Percentiles rank a stretch among this genome's conserved stretches.
Conservation (phyloP, 441 rosid genomes). For the Dalechampia spathulata region DNA sequence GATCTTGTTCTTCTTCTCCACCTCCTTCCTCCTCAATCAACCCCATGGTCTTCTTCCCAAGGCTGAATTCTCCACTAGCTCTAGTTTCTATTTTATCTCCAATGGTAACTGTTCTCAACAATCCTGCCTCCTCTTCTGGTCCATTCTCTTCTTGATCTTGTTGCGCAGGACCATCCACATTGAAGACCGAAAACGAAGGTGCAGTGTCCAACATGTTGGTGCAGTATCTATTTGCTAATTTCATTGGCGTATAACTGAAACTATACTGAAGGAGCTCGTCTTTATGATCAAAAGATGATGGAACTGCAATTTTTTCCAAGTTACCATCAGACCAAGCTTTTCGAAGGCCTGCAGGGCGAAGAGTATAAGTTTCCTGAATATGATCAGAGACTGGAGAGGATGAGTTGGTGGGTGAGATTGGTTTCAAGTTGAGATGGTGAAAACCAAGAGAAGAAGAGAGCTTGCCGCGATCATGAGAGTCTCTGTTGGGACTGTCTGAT, state of each 20-base stretch:
- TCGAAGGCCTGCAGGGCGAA: constrained; percentile 13
- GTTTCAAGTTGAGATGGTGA: constrained; percentile 6
- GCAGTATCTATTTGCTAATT: neutral
- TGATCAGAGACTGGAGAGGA: constrained; percentile 13
- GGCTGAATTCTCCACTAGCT: constrained; percentile 55
- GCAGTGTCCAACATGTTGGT: constrained; percentile 42
- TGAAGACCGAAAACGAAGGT: constrained; percentile 50
- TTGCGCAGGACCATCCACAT: constrained; percentile 19
- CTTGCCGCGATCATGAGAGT: neutral
- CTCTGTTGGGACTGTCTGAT: constrained; percentile 18
- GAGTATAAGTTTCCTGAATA: constrained; percentile 16
- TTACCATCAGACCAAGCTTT: constrained; percentile 26
- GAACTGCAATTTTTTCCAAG: constrained; percentile 16
- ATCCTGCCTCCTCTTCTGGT: constrained; percentile 18
- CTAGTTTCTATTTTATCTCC: constrained; percentile 32
- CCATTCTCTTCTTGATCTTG: constrained; percentile 18
- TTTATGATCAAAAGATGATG: neutral
- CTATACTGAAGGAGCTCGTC: too few relatives aligned
- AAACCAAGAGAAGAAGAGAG: neutral
- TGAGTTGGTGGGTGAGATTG: too few relatives aligned
- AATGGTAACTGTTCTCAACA: constrained; percentile 38
- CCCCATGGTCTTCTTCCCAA: constrained; percentile 34
- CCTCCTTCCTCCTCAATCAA: constrained; percentile 37
- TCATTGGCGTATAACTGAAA: constrained; percentile 5
- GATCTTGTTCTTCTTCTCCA: constrained; percentile 23